Evolutionary conservation across 2,329 filamentous ascomycete species (phyloP).

Genomic region (Aurifilum marmelostoma): DNA sequence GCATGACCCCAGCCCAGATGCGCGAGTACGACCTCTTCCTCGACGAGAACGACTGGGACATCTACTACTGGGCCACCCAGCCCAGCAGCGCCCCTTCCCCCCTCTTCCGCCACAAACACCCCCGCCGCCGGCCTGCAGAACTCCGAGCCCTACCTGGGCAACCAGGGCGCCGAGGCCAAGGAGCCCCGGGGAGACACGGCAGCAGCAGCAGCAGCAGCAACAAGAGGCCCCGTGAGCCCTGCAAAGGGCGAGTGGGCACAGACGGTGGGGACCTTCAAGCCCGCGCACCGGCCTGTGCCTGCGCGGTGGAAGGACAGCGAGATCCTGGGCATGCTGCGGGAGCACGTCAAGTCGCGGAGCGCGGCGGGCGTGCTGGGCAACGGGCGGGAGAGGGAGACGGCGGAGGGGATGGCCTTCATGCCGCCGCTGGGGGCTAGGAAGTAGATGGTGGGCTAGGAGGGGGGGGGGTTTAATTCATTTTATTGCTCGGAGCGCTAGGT

Average conservation of each 20-base stretch:
- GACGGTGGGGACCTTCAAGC: slow-evolving; percentile 92
- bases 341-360: slow-evolving; percentile 76
- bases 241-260: slow-evolving; percentile 86
- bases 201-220: slow-evolving; percentile 9
- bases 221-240: slow-evolving; percentile 40
- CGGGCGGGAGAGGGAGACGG: slow-evolving; percentile 40
- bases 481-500: background rate
- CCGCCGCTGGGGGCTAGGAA: slow-evolving; percentile 44
- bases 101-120: slow-evolving; percentile 42
- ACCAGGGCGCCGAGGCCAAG: slow-evolving; percentile 29
- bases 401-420: slow-evolving; percentile 60
- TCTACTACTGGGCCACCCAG: slow-evolving; percentile 99
- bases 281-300: slow-evolving; percentile 89
- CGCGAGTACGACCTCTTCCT: slow-evolving; percentile 88
- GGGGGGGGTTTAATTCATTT: too few relatives aligned
- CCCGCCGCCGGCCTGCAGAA: slow-evolving; percentile 35
- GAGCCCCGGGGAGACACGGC: slow-evolving; percentile 12
- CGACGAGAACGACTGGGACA: slow-evolving; percentile 99
- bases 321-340: slow-evolving; percentile 74
- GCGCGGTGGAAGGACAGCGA: slow-evolving; percentile 82
- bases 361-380: slow-evolving; percentile 56
- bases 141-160: slow-evolving; percentile 34
- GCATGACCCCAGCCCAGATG: slow-evolving; percentile 75
- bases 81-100: slow-evolving; percentile 64
- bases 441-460: too few relatives aligned